These are phyloP conservation scores for Peterozyma xylosa DNA, from an alignment of 805 yeast species.

Conservation along the genomic window DNA sequence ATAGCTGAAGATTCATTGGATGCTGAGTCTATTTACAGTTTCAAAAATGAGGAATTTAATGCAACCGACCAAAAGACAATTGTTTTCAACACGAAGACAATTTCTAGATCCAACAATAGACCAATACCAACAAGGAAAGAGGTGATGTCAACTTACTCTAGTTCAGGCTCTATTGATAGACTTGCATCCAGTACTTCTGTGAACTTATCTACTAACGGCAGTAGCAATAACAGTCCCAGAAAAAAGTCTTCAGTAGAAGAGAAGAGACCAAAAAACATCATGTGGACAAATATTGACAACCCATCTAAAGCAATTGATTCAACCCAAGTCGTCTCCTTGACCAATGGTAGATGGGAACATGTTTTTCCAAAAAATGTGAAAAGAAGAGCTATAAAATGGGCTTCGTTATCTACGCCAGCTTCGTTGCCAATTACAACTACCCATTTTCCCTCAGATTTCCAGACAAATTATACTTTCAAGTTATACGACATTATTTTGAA, in stretches of 20 bases:
- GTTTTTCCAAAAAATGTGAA: conserved; percentile 72
- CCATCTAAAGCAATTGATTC: conserved; percentile 65
- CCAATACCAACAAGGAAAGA: too few relatives aligned
- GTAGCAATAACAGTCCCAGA: too few relatives aligned
- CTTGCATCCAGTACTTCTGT: too few relatives aligned
- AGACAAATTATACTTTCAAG: conserved; percentile 67
- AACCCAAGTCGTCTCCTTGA: conserved; percentile 45
- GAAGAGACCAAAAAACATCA: conserved; percentile 15
- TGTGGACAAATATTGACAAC: conserved; percentile 63
- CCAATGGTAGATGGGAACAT: conserved; percentile 86
- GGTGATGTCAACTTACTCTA: too few relatives aligned
- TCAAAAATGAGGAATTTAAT: too few relatives aligned
- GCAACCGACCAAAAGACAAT: too few relatives aligned
- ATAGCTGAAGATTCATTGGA: not conserved
- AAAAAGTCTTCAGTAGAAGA: not conserved
- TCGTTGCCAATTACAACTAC: conserved; percentile 79
- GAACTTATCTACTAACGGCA: too few relatives aligned
- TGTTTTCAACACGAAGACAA: too few relatives aligned
- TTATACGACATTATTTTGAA: conserved; percentile 74
- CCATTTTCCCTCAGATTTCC: conserved; percentile 73
- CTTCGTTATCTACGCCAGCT: conserved; percentile 89
- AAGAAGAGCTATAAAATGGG: conserved; percentile 78
- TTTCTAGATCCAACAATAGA: too few relatives aligned
- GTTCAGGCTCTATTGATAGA: too few relatives aligned
- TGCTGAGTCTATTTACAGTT: too few relatives aligned